Conservation (phyloP, 1,284 basidiomycete species). For the Boletellus sp. region DNA sequence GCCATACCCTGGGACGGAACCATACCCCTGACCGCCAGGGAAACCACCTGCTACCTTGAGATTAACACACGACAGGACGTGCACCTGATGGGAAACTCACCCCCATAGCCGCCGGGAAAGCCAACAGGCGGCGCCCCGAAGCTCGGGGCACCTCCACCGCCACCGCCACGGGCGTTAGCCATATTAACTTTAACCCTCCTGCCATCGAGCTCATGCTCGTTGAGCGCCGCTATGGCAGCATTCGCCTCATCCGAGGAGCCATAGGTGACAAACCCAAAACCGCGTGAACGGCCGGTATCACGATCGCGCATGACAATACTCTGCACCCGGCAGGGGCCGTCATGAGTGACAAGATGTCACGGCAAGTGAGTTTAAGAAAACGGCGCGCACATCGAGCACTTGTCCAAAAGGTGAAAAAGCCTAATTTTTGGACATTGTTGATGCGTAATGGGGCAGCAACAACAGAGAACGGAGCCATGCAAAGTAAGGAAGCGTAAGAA, state of each 20-base stretch:
- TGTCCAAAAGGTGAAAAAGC: slow-evolving; percentile 67
- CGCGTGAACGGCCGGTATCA: slow-evolving; percentile 92
- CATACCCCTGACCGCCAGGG: slow-evolving; percentile 17
- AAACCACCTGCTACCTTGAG: slow-evolving; percentile 17
- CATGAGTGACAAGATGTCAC: slow-evolving; percentile 9
- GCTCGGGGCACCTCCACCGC: slow-evolving; percentile 32
- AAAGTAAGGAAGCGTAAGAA: slow-evolving; percentile 29
- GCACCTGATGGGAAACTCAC: neutral
- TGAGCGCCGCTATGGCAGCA: slow-evolving; percentile 73
- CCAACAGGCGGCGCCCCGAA: slow-evolving; percentile 24
- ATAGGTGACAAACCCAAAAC: slow-evolving; percentile 95
- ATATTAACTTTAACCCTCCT: slow-evolving; percentile 92
- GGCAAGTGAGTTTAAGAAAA: slow-evolving; percentile 37
- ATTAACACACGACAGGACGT: neutral
- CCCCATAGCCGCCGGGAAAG: slow-evolving; percentile 25
- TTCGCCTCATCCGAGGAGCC: slow-evolving; percentile 64
- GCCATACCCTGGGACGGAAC: slow-evolving; percentile 22
- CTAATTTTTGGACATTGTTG: slow-evolving; percentile 45
- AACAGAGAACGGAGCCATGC: slow-evolving; percentile 34
- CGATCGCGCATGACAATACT: slow-evolving; percentile 98
- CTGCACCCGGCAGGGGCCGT: slow-evolving; percentile 38
- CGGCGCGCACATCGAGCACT: slow-evolving; percentile 71
- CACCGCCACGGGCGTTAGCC: slow-evolving; percentile 78
- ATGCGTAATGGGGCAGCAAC: slow-evolving; percentile 23
- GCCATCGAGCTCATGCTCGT: slow-evolving; percentile 94